Conservation (phyloP, 2,329 filamentous ascomycete genomes). For the Thelonectria blattea region DNA sequence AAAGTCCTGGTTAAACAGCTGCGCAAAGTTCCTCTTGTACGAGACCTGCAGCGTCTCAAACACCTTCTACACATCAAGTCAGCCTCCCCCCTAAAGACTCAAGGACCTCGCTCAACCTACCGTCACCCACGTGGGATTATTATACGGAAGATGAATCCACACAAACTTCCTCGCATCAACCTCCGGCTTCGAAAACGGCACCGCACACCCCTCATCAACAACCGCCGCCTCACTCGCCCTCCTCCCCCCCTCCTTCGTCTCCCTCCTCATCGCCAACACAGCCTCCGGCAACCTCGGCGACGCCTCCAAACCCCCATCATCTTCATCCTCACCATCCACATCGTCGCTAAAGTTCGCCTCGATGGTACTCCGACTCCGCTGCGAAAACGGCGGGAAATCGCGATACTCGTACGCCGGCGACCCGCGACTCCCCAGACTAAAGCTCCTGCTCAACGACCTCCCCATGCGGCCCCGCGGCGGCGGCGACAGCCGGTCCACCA, state of each 20-base stretch:
- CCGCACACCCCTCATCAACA: constrained; percentile 37
- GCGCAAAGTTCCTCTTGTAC: constrained; percentile 45
- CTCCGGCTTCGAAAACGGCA: constrained; percentile 43
- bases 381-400: constrained; percentile 46
- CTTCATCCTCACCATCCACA: constrained; percentile 37
- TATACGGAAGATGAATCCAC: constrained; percentile 64
- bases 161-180: constrained; percentile 55
- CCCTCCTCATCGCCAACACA: constrained; percentile 40
- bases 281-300: constrained; percentile 44
- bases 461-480: constrained; percentile 40
- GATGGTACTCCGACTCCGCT: constrained; percentile 42
- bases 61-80: constrained; percentile 43
- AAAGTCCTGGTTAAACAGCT: constrained; percentile 53
- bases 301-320: constrained; percentile 33
- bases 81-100: constrained; percentile 3
- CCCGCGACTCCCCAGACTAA: constrained; percentile 42
- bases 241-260: constrained; percentile 28
- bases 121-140: constrained; percentile 64
- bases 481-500: constrained; percentile 47
- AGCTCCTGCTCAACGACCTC: constrained; percentile 43
- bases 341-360: constrained; percentile 28
- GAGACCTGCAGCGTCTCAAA: constrained; percentile 51
- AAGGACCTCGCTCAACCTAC: constrained; percentile 40
- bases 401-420: constrained; percentile 40
- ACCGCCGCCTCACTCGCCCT: constrained; percentile 37